Conservation (phyloP, 2,329 filamentous ascomycete species). For the Paecilomyces sp. region DNA sequence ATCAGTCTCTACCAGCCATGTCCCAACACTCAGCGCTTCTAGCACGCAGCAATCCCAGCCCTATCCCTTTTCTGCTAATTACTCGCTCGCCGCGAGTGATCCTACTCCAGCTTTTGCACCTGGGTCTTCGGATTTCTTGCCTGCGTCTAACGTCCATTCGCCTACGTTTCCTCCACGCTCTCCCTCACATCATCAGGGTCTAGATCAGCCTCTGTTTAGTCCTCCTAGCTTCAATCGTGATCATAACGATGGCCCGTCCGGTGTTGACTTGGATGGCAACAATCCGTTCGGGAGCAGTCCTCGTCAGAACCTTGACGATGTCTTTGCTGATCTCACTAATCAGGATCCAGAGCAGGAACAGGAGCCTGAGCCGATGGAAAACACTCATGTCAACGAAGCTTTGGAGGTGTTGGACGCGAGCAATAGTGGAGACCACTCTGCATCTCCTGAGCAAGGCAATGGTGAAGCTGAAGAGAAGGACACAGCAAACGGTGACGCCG, state of each 20-base stretch:
- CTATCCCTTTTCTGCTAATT: constrained; percentile 34
- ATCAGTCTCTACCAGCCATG: constrained; percentile 22
- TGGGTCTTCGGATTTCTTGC: constrained; percentile 28
- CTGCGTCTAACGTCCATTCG: constrained; percentile 26
- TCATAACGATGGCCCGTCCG: constrained; percentile 22
- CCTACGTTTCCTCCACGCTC: constrained; percentile 33
- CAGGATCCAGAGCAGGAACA: constrained; percentile 31
- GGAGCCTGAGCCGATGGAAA: constrained; percentile 30
- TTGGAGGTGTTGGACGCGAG: constrained; percentile 36
- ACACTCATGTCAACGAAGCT: constrained; percentile 41
- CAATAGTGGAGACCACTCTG: constrained; percentile 26
- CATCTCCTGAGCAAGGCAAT: constrained; percentile 18
- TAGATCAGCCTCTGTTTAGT: constrained; percentile 36
- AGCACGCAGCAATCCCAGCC: constrained; percentile 13
- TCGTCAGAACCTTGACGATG: constrained; percentile 34
- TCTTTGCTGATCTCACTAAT: constrained; percentile 42
- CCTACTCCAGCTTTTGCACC: constrained; percentile 29
- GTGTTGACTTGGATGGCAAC: constrained; percentile 21
- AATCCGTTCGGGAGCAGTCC: constrained; percentile 33
- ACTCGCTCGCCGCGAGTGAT: constrained; percentile 28
- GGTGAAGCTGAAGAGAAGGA: constrained; percentile 15
- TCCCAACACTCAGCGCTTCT: constrained; percentile 23
- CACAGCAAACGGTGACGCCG: constrained; percentile 15
- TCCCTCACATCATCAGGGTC: constrained; percentile 26
- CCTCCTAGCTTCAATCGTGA: constrained; percentile 31